Percentiles rank a stretch among this genome's conserved stretches.
Evolutionary conservation across 1,284 basidiomycete genomes (phyloP).

Genomic region (Rhizoctonia solani): DNA sequence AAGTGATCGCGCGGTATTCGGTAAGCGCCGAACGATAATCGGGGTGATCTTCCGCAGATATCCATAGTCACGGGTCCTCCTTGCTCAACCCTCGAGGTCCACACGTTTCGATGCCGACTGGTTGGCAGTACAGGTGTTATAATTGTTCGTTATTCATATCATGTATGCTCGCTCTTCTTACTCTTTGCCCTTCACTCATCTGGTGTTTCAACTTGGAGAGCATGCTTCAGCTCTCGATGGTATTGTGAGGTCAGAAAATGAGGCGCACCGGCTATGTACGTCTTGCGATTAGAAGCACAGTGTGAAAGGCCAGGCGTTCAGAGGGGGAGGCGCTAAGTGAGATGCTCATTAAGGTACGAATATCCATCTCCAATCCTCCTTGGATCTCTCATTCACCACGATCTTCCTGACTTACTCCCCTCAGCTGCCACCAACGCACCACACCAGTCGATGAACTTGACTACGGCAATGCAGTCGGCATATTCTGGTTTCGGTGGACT

Average conservation of each 20-base stretch:
- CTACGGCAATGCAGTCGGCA: background rate
- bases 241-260: background rate
- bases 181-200: no score
- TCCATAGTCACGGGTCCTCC: background rate
- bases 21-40: background rate
- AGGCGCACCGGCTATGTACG: constrained; percentile 11
- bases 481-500: background rate
- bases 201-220: background rate
- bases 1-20: no score
- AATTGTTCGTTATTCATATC: no score
- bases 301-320: constrained; percentile 3
- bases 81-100: background rate
- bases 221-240: background rate
- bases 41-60: background rate
- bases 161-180: no score
- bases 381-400: background rate
- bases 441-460: background rate
- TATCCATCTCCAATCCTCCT: background rate
- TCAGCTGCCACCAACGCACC: background rate
- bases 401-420: background rate
- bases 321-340: constrained; percentile 2
- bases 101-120: no score
- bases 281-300: background rate
- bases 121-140: no score
- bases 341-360: constrained; percentile 6